Evolutionary conservation across 2,329 filamentous ascomycete species (phyloP).

Genomic region (Grosmannia penicillata): DNA sequence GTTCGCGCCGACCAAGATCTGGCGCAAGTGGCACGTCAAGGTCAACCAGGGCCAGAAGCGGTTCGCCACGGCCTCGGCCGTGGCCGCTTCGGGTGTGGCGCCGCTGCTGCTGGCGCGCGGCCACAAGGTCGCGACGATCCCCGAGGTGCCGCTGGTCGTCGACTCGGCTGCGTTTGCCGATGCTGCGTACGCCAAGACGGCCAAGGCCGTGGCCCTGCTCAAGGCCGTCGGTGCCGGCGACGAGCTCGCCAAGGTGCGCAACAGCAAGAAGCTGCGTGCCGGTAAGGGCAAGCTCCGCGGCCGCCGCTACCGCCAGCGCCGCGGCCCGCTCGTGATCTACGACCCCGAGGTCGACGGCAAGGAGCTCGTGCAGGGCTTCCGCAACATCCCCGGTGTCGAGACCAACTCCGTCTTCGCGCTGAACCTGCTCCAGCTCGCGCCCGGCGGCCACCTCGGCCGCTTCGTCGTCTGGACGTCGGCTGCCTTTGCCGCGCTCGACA

Average conservation of each 20-base stretch:
- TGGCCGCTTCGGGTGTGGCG: conserved; percentile 90
- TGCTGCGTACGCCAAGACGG: conserved; percentile 62
- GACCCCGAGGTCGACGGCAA: conserved; percentile 90
- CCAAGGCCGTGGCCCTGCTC: conserved; percentile 72
- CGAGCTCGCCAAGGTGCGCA: conserved; percentile 91
- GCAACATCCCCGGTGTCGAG: conserved; percentile 98
- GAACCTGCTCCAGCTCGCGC: conserved; percentile 98
- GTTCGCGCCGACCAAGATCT: conserved; percentile 99
- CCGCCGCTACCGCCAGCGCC: conserved; percentile 93
- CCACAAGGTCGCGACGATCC: conserved; percentile 81
- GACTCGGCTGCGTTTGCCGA: conserved; percentile 81
- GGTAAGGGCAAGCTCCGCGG: conserved; percentile 98
- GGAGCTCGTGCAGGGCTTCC: conserved; percentile 86
- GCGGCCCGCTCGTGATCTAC: conserved; percentile 95
- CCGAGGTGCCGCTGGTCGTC: conserved; percentile 94
- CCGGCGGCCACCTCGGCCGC: conserved; percentile 95
- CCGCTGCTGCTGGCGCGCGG: conserved; percentile 93
- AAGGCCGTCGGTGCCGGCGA: conserved; percentile 79
- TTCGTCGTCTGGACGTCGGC: conserved; percentile 99
- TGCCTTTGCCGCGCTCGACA: conserved; percentile 91
- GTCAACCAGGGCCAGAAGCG: conserved; percentile 99
- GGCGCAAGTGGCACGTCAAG: conserved; percentile 99
- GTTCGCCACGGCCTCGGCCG: conserved; percentile 92
- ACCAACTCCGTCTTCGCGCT: conserved; percentile 84
- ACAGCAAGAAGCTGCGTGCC: conserved; percentile 90